phyloP scores from a whole-genome alignment of 495 filamentous ascomycete species.

The Neurospora sp. region DNA sequence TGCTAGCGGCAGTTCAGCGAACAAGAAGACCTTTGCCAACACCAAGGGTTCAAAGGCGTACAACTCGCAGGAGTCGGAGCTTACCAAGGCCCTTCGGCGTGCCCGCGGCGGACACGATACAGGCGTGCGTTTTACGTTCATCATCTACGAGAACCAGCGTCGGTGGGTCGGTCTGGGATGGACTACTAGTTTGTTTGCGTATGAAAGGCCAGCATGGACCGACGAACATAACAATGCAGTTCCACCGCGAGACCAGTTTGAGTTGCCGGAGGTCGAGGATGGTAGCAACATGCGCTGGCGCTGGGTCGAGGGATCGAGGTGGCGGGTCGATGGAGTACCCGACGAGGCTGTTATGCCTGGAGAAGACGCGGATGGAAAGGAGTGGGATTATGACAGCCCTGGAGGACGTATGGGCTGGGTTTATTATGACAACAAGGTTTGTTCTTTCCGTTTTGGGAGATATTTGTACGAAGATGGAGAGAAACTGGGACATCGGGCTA shows the following conservation, averaged over 20 bases:
- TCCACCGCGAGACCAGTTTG: constrained; percentile 69
- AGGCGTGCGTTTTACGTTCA: constrained; percentile 90
- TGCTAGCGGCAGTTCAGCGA: constrained; percentile 3
- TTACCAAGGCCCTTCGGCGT: constrained; percentile 25
- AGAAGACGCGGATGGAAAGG: constrained; percentile 22
- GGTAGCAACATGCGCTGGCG: constrained; percentile 74
- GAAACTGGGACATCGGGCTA: not conserved
- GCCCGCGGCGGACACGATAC: constrained; percentile 39
- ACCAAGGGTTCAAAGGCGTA: constrained; percentile 5
- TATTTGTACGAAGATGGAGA: not conserved
- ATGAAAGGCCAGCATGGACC: constrained; percentile 86
- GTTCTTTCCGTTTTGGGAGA: constrained; percentile 3
- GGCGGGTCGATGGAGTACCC: constrained; percentile 74
- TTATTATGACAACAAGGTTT: constrained; percentile 95
- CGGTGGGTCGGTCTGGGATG: constrained; percentile 92
- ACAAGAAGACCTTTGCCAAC: not conserved
- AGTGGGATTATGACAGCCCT: constrained; percentile 40
- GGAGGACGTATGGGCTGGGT: constrained; percentile 75
- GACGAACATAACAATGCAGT: constrained; percentile 86
- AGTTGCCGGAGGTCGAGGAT: constrained; percentile 71
- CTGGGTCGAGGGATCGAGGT: constrained; percentile 77
- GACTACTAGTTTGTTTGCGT: constrained; percentile 80
- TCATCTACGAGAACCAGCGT: constrained; percentile 92
- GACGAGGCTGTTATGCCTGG: constrained; percentile 37
- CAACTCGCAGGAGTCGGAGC: constrained; percentile 21